Evolutionary conservation across 73 alveolate species (phyloP).

Genomic region (Uronychia binucleata): DNA sequence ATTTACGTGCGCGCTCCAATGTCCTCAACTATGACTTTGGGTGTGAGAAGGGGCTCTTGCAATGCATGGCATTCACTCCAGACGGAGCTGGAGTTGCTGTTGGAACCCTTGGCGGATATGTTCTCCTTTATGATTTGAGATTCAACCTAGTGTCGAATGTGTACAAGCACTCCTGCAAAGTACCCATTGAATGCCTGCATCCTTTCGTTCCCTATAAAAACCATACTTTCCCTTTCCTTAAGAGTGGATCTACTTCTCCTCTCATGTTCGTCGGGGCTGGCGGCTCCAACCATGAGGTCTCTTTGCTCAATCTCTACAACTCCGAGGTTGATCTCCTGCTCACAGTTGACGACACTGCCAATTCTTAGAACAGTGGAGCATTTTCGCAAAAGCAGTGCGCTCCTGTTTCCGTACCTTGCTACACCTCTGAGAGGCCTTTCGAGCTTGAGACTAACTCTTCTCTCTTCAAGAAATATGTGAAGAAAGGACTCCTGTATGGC

Average conservation of each 20-base stretch:
- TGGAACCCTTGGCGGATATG: constrained; percentile 70
- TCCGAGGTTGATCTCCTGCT: constrained; percentile 37
- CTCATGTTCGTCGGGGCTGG: constrained; percentile 42
- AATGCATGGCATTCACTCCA: constrained; percentile 3
- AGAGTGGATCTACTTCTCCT: constrained; percentile 26
- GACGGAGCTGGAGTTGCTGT: constrained; percentile 8
- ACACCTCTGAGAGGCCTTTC: neutral
- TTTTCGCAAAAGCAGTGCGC: neutral
- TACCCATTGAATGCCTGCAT: constrained; percentile 38
- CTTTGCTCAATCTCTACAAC: constrained; percentile 23
- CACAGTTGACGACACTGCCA: constrained; percentile 31
- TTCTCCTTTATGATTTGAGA: constrained; percentile 58
- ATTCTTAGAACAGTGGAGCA: constrained; percentile 13
- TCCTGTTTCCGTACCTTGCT: constrained; percentile 26
- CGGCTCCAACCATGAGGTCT: constrained; percentile 31
- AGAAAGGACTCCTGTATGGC: neutral
- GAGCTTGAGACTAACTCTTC: neutral
- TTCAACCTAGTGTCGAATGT: constrained; percentile 37
- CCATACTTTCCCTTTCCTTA: neutral
- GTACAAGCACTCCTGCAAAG: constrained; percentile 29
- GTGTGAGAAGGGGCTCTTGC: constrained; percentile 34
- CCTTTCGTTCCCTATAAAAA: constrained; percentile 20
- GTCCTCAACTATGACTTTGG: constrained; percentile 20
- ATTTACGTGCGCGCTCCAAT: constrained; percentile 46
- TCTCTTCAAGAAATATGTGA: neutral